Percentiles rank a stretch among this genome's conserved stretches.
Conservation (phyloP, 257 asterid species). For the Nicotiana undulata region DNA sequence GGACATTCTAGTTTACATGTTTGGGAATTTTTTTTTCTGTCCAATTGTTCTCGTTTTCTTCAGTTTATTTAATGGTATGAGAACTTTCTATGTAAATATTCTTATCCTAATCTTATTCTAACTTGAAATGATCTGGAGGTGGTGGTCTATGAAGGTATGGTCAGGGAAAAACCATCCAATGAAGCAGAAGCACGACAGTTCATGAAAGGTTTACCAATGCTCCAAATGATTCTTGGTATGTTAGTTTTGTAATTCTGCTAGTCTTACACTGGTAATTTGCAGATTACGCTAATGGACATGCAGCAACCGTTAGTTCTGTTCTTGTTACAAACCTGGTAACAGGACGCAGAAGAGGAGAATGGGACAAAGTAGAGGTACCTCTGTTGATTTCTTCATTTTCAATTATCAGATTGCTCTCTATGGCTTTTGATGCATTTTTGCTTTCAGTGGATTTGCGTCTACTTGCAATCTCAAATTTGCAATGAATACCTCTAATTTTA, state of each 20-base stretch:
- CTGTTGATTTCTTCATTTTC: not conserved
- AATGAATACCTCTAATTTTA: not conserved
- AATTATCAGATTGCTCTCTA: not conserved
- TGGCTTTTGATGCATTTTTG: not conserved
- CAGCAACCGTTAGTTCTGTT: conserved; percentile 85
- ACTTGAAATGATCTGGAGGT: conserved; percentile 61
- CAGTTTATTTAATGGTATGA: not conserved
- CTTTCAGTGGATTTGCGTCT: not conserved
- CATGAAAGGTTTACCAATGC: conserved; percentile 48
- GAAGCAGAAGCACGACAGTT: conserved; percentile 85
- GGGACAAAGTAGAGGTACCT: conserved; percentile 92
- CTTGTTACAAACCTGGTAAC: conserved; percentile 71
- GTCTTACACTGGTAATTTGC: conserved; percentile 12
- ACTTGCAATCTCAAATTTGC: not conserved
- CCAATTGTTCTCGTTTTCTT: not conserved
- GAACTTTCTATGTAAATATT: conserved; percentile 19
- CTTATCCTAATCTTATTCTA: conserved; percentile 32
- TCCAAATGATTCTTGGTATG: not conserved
- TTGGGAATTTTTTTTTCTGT: not conserved
- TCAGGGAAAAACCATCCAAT: conserved; percentile 91
- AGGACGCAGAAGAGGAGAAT: conserved; percentile 64
- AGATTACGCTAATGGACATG: conserved; percentile 73
- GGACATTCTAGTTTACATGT: not conserved
- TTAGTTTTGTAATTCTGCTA: conserved; percentile 10
- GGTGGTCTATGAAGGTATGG: conserved; percentile 87